These are phyloP conservation scores for Strigomonas galati DNA, from an alignment of 208 protist species.

Conservation along the genomic window DNA sequence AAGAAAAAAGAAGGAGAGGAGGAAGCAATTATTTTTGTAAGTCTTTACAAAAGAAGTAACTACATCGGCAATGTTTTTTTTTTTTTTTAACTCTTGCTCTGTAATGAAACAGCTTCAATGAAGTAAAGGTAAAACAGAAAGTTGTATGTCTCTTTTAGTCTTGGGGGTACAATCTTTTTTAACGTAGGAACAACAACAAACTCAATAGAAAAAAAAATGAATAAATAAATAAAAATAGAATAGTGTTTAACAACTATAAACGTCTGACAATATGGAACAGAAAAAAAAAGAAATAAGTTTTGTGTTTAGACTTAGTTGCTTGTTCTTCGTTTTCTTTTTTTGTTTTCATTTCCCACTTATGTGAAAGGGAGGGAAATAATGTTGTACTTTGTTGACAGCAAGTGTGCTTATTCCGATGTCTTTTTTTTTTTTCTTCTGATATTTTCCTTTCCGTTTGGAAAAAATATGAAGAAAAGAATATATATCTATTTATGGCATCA, in stretches of 20 bases:
- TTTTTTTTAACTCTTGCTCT: constrained; percentile 2
- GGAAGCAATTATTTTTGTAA: too few relatives aligned
- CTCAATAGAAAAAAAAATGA: constrained; percentile 1
- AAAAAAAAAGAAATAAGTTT: constrained; percentile 11
- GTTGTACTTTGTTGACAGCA: background rate
- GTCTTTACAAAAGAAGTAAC: background rate
- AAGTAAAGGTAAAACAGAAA: background rate
- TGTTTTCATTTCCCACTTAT: too few relatives aligned
- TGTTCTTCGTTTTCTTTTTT: too few relatives aligned
- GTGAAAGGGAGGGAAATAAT: background rate
- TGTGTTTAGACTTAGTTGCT: too few relatives aligned
- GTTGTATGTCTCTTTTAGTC: too few relatives aligned
- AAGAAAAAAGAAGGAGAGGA: constrained; percentile 5
- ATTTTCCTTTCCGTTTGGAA: background rate
- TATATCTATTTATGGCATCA: too few relatives aligned
- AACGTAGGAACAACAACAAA: constrained; percentile 4
- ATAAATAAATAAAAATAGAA: constrained; percentile 5
- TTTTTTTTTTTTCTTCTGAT: background rate
- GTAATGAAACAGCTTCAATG: too few relatives aligned
- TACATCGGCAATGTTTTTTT: background rate
- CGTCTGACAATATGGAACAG: too few relatives aligned
- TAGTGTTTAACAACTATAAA: background rate
- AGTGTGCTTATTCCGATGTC: background rate
- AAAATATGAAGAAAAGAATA: too few relatives aligned
- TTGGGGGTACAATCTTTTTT: background rate